These are phyloP conservation scores for Acrasis kona DNA, from an alignment of 78 protist genomes.

Conservation along the genomic window DNA sequence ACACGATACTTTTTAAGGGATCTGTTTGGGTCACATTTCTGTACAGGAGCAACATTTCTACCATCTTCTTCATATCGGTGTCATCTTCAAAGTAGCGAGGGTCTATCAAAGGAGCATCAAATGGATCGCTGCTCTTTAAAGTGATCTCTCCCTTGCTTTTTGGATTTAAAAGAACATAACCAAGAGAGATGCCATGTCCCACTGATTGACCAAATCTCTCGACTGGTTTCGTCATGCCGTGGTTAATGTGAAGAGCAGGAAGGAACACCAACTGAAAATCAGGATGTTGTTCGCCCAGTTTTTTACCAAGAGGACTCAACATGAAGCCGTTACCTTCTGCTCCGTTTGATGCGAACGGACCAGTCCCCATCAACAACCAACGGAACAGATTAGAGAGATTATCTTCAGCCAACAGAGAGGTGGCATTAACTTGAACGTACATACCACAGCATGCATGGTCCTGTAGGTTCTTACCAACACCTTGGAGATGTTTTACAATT, in stretches of 20 bases:
- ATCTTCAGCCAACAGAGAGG: neutral
- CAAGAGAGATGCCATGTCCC: neutral
- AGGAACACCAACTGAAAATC: neutral
- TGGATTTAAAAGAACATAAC: neutral
- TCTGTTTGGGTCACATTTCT: neutral
- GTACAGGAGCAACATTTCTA: neutral
- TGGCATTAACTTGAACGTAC: neutral
- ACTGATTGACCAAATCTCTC: neutral
- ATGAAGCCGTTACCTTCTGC: neutral
- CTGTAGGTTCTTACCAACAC: conserved; percentile 28
- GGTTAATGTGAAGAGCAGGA: neutral
- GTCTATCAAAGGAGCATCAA: conserved; percentile 22
- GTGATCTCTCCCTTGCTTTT: neutral
- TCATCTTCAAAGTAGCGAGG: conserved; percentile 31
- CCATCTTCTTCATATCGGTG: neutral
- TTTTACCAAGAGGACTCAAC: neutral
- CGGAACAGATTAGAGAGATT: neutral
- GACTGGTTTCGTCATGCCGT: neutral
- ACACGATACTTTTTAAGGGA: neutral
- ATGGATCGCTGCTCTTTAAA: neutral
- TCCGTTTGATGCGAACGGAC: neutral
- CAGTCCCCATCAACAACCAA: neutral
- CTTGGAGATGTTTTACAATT: neutral
- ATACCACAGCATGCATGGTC: conserved; percentile 24
- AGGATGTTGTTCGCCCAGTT: neutral